These are phyloP conservation scores for Phaeosphaeriaceae sp. DNA, from an alignment of 2,329 filamentous ascomycete genomes.

Conservation along the genomic window DNA sequence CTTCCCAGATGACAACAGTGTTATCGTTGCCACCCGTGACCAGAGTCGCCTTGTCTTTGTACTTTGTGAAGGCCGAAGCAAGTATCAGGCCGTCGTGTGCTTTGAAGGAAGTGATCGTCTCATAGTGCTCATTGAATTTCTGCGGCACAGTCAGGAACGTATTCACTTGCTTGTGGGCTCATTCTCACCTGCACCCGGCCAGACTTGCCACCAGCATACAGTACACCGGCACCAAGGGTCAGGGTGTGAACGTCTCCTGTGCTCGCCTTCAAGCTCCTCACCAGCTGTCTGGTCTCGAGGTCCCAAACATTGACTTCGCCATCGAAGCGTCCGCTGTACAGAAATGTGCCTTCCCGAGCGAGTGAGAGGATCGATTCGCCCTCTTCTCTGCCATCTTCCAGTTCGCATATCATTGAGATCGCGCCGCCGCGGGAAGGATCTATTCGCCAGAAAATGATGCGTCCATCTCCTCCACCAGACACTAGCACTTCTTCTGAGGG, in stretches of 20 bases:
- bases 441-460: conserved; percentile 91
- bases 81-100: conserved; percentile 89
- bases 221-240: conserved; percentile 81
- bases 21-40: conserved; percentile 95
- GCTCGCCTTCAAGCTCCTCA: conserved; percentile 84
- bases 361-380: conserved; percentile 77
- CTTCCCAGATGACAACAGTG: conserved; percentile 86
- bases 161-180: neutral
- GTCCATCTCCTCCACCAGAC: conserved; percentile 91
- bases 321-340: conserved; percentile 88
- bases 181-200: conserved; percentile 77
- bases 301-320: conserved; percentile 97
- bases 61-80: conserved; percentile 77
- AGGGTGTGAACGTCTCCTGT: conserved; percentile 85
- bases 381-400: conserved; percentile 66
- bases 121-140: conserved; percentile 83
- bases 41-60: conserved; percentile 79
- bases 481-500: conserved; percentile 82
- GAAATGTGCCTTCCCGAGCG: conserved; percentile 85
- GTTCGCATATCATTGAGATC: conserved; percentile 73
- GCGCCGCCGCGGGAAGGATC: conserved; percentile 65
- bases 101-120: conserved; percentile 78
- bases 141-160: conserved; percentile 42
- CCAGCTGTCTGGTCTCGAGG: conserved; percentile 87
- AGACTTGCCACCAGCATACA: conserved; percentile 89